Evolutionary conservation across 805 yeast genomes (phyloP).

Genomic region (Wickerhamomyces alni): DNA sequence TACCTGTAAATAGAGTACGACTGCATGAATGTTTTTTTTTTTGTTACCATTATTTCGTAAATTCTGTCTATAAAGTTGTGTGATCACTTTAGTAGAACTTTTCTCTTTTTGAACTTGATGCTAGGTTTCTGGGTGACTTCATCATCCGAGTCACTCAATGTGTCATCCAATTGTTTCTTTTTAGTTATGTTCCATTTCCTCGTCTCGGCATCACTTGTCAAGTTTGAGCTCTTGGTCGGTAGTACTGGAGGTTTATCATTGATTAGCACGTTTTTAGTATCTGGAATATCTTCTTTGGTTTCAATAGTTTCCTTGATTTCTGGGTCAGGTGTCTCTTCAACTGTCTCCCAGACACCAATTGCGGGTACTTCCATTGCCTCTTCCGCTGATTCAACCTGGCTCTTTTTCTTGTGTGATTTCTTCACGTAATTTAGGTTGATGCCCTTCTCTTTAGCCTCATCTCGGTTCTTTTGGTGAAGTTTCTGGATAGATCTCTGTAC

Average conservation of each 20-base stretch:
- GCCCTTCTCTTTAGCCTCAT: slow-evolving; percentile 8
- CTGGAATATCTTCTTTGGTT: too few species aligned
- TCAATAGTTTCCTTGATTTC: slow-evolving; percentile 1
- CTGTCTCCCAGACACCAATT: slow-evolving; percentile 15
- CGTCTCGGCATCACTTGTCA: slow-evolving; percentile 17
- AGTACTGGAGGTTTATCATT: too few species aligned
- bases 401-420: not conserved
- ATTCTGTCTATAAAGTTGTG: too few species aligned
- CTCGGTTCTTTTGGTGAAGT: slow-evolving; percentile 23
- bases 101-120: slow-evolving; percentile 19
- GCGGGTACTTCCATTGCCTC: slow-evolving; percentile 1
- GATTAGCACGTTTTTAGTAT: too few species aligned
- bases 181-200: slow-evolving; percentile 23
- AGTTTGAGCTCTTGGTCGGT: slow-evolving; percentile 8
- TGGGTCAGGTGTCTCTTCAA: not conserved
- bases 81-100: too few species aligned
- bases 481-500: slow-evolving; percentile 18
- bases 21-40: slow-evolving; percentile 1
- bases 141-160: slow-evolving; percentile 12
- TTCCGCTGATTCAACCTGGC: not conserved
- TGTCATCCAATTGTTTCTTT: slow-evolving; percentile 10
- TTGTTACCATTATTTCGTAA: not conserved
- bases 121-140: slow-evolving; percentile 1
- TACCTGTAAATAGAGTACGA: slow-evolving; percentile 2
- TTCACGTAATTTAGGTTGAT: not conserved